Conservation (phyloP, 2,329 filamentous ascomycete species). For the Talaromyces sp. region DNA sequence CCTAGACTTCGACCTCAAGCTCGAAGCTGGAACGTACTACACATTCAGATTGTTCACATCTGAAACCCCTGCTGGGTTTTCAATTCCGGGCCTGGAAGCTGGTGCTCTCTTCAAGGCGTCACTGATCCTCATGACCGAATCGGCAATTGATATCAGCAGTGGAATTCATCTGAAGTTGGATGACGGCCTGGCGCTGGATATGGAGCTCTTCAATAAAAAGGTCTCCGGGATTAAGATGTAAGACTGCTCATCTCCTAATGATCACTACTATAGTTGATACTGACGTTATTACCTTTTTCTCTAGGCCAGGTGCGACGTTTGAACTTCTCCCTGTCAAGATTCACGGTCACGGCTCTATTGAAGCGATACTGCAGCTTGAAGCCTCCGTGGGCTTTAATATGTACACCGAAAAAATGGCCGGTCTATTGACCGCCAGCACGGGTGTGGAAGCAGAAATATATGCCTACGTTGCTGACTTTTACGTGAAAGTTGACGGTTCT, state of each 20-base stretch:
- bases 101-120: conserved; percentile 50
- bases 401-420: not conserved
- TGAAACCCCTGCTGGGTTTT: conserved; percentile 41
- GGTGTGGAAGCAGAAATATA: conserved; percentile 49
- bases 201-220: conserved; percentile 49
- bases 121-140: conserved; percentile 47
- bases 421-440: conserved; percentile 27
- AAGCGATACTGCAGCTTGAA: conserved; percentile 24
- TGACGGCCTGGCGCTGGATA: conserved; percentile 45
- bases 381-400: conserved; percentile 18
- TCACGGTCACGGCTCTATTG: conserved; percentile 30
- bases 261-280: too few species aligned
- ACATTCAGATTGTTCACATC: conserved; percentile 48
- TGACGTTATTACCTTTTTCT: not conserved
- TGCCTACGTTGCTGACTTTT: conserved; percentile 52
- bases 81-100: conserved; percentile 37
- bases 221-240: conserved; percentile 49
- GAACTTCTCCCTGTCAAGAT: conserved; percentile 55
- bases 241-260: conserved; percentile 22
- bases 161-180: conserved; percentile 55
- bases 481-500: conserved; percentile 46
- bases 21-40: conserved; percentile 43
- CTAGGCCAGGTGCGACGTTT: conserved; percentile 50
- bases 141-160: conserved; percentile 47
- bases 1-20: conserved; percentile 41